Evolutionary conservation across 352 stramenopile genomes (phyloP).

Genomic region (Pythium plurisporium): DNA sequence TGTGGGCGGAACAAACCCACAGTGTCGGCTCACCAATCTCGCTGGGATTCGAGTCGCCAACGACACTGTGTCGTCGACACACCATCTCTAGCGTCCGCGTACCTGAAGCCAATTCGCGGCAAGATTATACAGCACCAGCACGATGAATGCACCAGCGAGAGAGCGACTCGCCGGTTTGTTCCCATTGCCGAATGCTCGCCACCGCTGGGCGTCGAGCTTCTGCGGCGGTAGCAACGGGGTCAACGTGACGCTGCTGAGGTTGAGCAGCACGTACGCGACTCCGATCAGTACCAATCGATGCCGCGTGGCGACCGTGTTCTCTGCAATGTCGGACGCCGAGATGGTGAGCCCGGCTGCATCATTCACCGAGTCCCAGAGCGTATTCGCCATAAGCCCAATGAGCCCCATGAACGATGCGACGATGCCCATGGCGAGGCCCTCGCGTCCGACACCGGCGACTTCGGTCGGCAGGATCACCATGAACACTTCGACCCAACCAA

Average conservation of each 20-base stretch:
- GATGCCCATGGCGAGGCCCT: conserved; percentile 45
- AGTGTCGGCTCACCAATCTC: too few relatives aligned
- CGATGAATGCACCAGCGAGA: background rate
- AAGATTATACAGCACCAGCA: conserved; percentile 7
- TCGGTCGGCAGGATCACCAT: conserved; percentile 42
- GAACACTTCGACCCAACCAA: conserved; percentile 41
- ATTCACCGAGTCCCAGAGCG: conserved; percentile 29
- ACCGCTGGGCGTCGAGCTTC: conserved; percentile 58
- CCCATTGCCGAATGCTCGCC: conserved; percentile 8
- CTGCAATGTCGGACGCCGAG: background rate
- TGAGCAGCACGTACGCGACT: background rate
- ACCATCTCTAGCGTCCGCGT: conserved; percentile 1
- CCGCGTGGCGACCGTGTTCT: background rate
- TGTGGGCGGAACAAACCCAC: too few relatives aligned
- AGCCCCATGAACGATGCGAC: conserved; percentile 46
- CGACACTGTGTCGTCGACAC: too few relatives aligned
- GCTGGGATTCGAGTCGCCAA: too few relatives aligned
- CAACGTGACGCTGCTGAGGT: conserved; percentile 4
- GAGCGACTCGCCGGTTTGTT: background rate
- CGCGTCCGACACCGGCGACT: conserved; percentile 39
- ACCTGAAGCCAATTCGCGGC: conserved; percentile 6
- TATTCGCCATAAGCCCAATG: conserved; percentile 24
- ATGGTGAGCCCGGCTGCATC: conserved; percentile 17
- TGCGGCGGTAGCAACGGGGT: conserved; percentile 46
- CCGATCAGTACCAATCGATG: background rate